phyloP scores from a whole-genome alignment of 306 rosid genomes.

The Quillaja saponaria region DNA sequence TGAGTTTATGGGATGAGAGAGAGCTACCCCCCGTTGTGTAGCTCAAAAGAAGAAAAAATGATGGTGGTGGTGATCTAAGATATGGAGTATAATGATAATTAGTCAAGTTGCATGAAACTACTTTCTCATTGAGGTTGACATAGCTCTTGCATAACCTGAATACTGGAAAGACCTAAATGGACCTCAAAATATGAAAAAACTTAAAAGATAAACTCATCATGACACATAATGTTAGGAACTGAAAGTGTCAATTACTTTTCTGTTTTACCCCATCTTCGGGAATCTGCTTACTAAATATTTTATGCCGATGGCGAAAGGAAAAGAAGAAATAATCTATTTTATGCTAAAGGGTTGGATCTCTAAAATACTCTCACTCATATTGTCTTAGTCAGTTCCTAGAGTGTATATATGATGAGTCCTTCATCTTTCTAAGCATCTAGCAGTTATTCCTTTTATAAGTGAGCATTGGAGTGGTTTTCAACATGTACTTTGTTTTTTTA shows the following conservation, averaged over 20 bases:
- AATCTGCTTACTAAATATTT: background rate
- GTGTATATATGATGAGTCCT: background rate
- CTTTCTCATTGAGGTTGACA: slow-evolving; percentile 6
- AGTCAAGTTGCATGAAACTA: slow-evolving; percentile 16
- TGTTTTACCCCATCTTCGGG: too few relatives aligned
- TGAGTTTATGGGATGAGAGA: too few relatives aligned
- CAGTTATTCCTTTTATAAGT: background rate
- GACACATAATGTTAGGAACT: too few relatives aligned
- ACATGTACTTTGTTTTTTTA: background rate
- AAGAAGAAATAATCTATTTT: slow-evolving; percentile 4
- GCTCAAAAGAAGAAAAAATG: too few relatives aligned
- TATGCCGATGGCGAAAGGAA: background rate
- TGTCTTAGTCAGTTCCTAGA: slow-evolving; percentile 2
- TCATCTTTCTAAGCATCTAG: slow-evolving; percentile 6
- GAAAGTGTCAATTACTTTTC: background rate
- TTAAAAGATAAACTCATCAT: background rate
- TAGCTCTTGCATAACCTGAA: slow-evolving; percentile 10
- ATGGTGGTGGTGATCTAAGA: slow-evolving; percentile 17
- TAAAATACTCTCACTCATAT: background rate
- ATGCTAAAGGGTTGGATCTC: background rate
- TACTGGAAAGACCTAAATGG: slow-evolving; percentile 8
- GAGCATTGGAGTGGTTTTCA: slow-evolving; percentile 18
- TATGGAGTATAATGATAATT: slow-evolving; percentile 15
- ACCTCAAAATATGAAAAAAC: background rate
- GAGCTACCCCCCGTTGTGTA: too few relatives aligned